Evolutionary conservation across 495 filamentous ascomycete genomes (phyloP).

Genomic region (Podospora australis): DNA sequence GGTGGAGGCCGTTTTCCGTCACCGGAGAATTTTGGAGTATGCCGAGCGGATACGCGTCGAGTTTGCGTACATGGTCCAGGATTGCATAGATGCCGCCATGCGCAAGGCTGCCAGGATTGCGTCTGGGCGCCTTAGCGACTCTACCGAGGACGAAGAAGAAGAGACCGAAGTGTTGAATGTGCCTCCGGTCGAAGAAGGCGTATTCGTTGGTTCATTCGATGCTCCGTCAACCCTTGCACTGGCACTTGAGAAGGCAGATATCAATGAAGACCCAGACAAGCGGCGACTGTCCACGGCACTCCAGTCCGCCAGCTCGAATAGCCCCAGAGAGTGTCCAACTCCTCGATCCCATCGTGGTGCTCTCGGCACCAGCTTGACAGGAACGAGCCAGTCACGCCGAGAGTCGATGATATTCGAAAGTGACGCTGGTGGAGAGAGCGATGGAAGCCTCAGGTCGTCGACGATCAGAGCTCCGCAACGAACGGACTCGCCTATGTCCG

Average conservation of each 20-base stretch:
- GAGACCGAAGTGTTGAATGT: conserved; percentile 29
- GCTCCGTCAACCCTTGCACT: conserved; percentile 50
- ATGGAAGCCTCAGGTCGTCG: conserved; percentile 78
- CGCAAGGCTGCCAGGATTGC: conserved; percentile 85
- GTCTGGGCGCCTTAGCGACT: conserved; percentile 76
- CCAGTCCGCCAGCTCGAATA: conserved; percentile 69
- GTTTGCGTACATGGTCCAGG: conserved; percentile 82
- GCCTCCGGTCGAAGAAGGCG: conserved; percentile 37
- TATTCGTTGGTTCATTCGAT: conserved; percentile 51
- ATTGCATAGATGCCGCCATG: conserved; percentile 89
- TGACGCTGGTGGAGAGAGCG: conserved; percentile 66
- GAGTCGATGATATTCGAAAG: conserved; percentile 70
- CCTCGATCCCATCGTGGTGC: conserved; percentile 77
- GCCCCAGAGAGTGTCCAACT: conserved; percentile 85
- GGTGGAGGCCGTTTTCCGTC: conserved; percentile 84
- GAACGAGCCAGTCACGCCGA: conserved; percentile 60
- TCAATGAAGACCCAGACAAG: conserved; percentile 33
- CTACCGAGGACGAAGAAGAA: conserved; percentile 49
- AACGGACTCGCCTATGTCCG: conserved; percentile 87
- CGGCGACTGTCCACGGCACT: conserved; percentile 38
- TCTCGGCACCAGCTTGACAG: conserved; percentile 44
- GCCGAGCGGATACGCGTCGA: conserved; percentile 91
- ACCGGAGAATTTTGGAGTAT: conserved; percentile 91
- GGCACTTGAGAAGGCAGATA: conserved; percentile 45
- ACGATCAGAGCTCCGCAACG: conserved; percentile 57